Evolutionary conservation across 805 yeast genomes (phyloP).

Genomic region (Saturnispora hagleri): DNA sequence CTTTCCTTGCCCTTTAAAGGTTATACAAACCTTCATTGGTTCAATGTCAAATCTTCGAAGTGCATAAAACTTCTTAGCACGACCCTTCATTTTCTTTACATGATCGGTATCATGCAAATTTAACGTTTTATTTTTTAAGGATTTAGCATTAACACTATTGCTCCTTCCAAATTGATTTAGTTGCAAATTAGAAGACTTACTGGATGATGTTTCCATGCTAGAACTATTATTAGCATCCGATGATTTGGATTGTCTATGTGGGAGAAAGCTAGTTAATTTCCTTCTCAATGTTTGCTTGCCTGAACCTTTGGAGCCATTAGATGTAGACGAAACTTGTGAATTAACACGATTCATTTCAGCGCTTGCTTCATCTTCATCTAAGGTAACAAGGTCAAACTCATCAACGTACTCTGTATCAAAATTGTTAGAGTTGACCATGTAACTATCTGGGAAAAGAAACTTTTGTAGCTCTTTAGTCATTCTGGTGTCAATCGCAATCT

Average conservation of each 20-base stretch:
- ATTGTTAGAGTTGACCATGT: conserved; percentile 1
- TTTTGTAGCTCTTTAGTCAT: conserved; percentile 42
- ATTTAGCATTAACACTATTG: neutral
- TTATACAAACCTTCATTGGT: conserved; percentile 40
- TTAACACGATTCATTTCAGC: neutral
- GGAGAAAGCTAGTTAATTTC: conserved; percentile 1
- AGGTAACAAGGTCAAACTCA: neutral
- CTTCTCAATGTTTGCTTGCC: neutral
- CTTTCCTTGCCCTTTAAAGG: conserved; percentile 72
- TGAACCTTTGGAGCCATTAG: neutral
- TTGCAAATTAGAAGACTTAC: neutral
- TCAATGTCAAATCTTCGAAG: conserved; percentile 26
- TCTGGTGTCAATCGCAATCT: conserved; percentile 46
- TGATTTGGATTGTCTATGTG: neutral
- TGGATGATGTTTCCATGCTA: neutral
- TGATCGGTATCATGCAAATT: neutral
- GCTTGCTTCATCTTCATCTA: conserved; percentile 2
- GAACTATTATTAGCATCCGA: neutral
- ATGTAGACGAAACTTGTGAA: neutral
- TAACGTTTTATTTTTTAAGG: neutral
- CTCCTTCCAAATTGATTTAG: neutral
- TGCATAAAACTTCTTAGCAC: conserved; percentile 36
- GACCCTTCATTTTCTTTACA: conserved; percentile 31
- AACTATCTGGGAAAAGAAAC: conserved; percentile 22
- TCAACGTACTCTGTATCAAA: conserved; percentile 3